Evolutionary conservation across 306 rosid genomes (phyloP).

Genomic region (Datisca glomerata): DNA sequence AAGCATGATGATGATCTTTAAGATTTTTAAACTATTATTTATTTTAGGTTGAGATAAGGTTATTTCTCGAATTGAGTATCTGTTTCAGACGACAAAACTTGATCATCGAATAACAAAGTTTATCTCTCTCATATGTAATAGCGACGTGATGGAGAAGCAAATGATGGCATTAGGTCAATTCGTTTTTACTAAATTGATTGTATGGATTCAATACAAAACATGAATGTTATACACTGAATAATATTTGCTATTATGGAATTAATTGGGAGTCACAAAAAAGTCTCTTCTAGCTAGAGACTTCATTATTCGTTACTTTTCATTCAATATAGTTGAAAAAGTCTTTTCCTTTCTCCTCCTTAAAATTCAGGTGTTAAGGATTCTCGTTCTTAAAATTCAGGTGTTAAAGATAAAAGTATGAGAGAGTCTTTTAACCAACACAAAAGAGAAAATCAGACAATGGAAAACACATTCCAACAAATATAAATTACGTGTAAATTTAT

Average conservation of each 20-base stretch:
- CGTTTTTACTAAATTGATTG: neutral
- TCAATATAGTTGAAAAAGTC: neutral
- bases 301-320: neutral
- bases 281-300: too few relatives aligned
- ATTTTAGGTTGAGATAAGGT: neutral
- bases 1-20: neutral
- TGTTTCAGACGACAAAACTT: neutral
- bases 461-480: too few relatives aligned
- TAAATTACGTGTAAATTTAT: too few relatives aligned
- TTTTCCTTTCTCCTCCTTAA: too few relatives aligned
- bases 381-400: too few relatives aligned
- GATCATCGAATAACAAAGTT: constrained; percentile 2
- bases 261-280: too few relatives aligned
- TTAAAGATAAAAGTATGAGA: too few relatives aligned
- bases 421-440: too few relatives aligned
- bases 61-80: neutral
- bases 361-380: too few relatives aligned
- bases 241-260: too few relatives aligned
- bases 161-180: constrained; percentile 3
- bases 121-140: constrained; percentile 1
- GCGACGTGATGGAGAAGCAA: constrained; percentile 1
- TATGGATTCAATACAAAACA: neutral
- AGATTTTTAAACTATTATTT: neutral
- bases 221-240: too few relatives aligned
- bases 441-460: too few relatives aligned